phyloP scores from a whole-genome alignment of 768 basidiomycete species.

The Lentinula lateritia region DNA sequence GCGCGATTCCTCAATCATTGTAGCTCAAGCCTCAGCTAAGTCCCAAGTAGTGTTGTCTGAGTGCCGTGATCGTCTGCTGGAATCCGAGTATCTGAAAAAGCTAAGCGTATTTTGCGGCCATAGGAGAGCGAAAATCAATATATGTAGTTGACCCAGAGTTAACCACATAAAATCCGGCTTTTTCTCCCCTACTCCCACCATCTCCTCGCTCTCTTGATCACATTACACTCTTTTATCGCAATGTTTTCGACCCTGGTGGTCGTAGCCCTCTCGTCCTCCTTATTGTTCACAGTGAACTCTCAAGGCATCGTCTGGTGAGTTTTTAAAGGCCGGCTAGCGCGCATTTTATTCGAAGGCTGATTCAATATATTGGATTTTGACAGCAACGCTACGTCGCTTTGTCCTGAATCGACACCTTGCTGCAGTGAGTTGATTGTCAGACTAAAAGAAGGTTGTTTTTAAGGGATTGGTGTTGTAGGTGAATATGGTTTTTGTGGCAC shows the following conservation, averaged over 20 bases:
- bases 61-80: too few species aligned
- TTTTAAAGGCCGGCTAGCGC: not conserved
- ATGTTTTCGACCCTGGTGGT: slow-evolving; percentile 7
- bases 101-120: not conserved
- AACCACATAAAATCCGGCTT: not conserved
- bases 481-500: slow-evolving; percentile 52
- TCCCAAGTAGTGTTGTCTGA: too few species aligned
- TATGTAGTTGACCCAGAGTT: too few species aligned
- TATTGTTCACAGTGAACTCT: not conserved
- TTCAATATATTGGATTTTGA: not conserved
- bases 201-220: not conserved
- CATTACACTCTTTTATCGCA: not conserved
- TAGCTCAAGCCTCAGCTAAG: too few species aligned
- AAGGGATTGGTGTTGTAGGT: slow-evolving; percentile 22
- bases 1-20: too few species aligned
- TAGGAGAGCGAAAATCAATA: too few species aligned
- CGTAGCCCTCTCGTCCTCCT: not conserved
- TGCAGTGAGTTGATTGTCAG: slow-evolving; percentile 35
- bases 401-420: slow-evolving; percentile 41
- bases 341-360: too few species aligned
- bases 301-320: slow-evolving; percentile 10
- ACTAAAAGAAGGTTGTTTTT: not conserved
- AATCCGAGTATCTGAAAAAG: not conserved
- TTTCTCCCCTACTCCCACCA: not conserved
- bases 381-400: slow-evolving; percentile 40